Base-by-base conservation (phyloP, 1,284 basidiomycete species). In the Ganoderma sp. region DNA sequence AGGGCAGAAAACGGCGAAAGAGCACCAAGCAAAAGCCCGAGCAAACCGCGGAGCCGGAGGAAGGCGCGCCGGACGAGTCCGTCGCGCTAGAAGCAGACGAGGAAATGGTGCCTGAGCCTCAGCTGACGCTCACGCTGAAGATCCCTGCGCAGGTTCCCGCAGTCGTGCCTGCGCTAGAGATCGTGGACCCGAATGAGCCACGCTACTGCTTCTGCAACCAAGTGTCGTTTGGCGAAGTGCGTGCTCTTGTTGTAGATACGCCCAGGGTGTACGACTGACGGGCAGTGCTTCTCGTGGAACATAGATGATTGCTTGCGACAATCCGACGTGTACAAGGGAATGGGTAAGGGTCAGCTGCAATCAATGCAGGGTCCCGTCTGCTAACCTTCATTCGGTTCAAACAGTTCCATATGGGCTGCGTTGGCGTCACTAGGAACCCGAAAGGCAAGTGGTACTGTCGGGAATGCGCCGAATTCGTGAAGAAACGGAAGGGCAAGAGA, bases 301-400 rank as follows among this genome's bases (percentile, higher is more conserved):
- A 28, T 70, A 94, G 92, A 95, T 96, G 94, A 89, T 96, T 69
- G 93, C 82, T 3, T 96, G 94, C 75, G 94, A 96, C 76, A 86
- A 86, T 71, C 78, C 81, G 45, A 81, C 83, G 41, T 96, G 94
- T 76, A 80, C 85, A 72, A 80, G 83, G 48, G 92, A 95, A 87
- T 96, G 94, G 94, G 92, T 90, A 73, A 75, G 88, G 81, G 25
- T 15, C 43, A 34, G 58, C 43, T 25, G 45, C 41, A 9, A 37
- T 58, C 39, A 25, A 17, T 1, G 10, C 22, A 39, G 58, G 37
- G 42, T 62, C 42, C 1, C 14, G 39, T 65, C 10, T 54, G 34
- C 10, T 52, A 64, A 61, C 41, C 57, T 19, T 43, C 25, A 37
- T 54, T 56, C 12, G 32, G 15, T 25, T 45, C 43, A 19, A 25